Percentiles rank a stretch among this genome's conserved stretches.
These are phyloP conservation scores for Backusella macrospora DNA, from an alignment of 192 early-diverging fungal genomes.

Conservation along the genomic window DNA sequence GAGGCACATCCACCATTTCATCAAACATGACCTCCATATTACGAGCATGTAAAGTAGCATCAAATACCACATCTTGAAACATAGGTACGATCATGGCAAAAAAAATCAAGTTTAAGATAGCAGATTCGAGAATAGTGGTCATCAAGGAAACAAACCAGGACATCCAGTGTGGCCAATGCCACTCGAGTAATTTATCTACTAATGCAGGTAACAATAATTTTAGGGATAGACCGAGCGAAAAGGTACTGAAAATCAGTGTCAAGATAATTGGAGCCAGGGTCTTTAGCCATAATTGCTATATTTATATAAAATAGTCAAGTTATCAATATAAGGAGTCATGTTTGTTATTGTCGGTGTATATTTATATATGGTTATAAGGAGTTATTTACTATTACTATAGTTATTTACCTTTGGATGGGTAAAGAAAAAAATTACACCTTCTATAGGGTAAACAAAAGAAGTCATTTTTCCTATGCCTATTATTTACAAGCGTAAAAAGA, in stretches of 20 bases:
- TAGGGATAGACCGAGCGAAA: slow-evolving; percentile 49
- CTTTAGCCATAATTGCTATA: slow-evolving; percentile 39
- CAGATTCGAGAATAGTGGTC: slow-evolving; percentile 54
- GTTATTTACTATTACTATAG: not conserved
- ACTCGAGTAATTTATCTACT: slow-evolving; percentile 51
- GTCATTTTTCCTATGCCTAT: not conserved
- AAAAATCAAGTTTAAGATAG: slow-evolving; percentile 51
- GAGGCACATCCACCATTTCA: slow-evolving; percentile 35
- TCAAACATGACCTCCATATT: slow-evolving; percentile 41
- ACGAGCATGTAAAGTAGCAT: slow-evolving; percentile 47
- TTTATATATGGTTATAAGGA: not conserved
- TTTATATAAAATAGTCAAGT: not conserved
- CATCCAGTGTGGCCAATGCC: slow-evolving; percentile 53
- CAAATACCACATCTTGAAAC: slow-evolving; percentile 60
- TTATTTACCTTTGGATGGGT: slow-evolving; percentile 41
- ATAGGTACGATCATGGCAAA: slow-evolving; percentile 58
- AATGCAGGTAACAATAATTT: slow-evolving; percentile 50
- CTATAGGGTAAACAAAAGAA: slow-evolving; percentile 22
- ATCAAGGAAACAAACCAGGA: slow-evolving; percentile 60
- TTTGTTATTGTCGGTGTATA: not conserved
- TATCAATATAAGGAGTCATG: not conserved
- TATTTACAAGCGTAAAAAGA: not conserved
- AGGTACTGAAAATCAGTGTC: slow-evolving; percentile 49
- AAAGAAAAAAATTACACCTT: slow-evolving; percentile 47
- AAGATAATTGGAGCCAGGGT: slow-evolving; percentile 51